phyloP scores from a whole-genome alignment of 352 stramenopile genomes.

The Phytophthora melonis region DNA sequence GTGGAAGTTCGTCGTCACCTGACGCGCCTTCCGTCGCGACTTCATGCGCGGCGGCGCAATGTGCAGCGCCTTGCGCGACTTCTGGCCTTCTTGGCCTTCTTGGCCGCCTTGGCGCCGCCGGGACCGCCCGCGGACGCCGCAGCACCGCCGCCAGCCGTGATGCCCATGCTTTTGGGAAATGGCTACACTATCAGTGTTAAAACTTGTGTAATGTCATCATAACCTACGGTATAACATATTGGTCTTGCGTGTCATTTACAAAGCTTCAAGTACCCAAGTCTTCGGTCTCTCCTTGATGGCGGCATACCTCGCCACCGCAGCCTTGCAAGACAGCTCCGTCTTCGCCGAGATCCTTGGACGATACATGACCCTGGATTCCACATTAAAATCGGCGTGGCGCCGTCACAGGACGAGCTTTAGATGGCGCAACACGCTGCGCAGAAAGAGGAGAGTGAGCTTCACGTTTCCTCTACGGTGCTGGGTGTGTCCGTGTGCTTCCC shows the following conservation, averaged over 20 bases:
- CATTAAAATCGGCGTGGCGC: slow-evolving; percentile 36
- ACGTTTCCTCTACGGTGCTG: slow-evolving; percentile 45
- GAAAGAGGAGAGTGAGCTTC: slow-evolving; percentile 16
- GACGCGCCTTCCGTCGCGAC: slow-evolving; percentile 72
- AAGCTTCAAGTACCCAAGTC: background rate
- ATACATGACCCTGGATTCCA: slow-evolving; percentile 48
- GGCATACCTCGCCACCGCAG: background rate
- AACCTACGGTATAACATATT: background rate
- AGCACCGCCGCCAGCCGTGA: slow-evolving; percentile 25
- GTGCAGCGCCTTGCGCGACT: slow-evolving; percentile 62
- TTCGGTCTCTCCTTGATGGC: background rate
- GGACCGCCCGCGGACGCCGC: background rate
- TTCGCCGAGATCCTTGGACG: slow-evolving; percentile 32
- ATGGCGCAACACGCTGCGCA: background rate
- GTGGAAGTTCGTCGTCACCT: slow-evolving; percentile 85
- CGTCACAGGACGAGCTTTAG: slow-evolving; percentile 50
- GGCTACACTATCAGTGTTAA: background rate
- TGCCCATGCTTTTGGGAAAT: slow-evolving; percentile 19
- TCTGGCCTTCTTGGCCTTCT: slow-evolving; percentile 57
- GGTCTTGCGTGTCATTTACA: too few relatives aligned
- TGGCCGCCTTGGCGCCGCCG: slow-evolving; percentile 23
- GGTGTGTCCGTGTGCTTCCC: slow-evolving; percentile 41
- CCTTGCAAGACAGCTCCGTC: background rate
- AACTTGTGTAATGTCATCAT: too few relatives aligned
- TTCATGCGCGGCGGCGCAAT: slow-evolving; percentile 71